A percentile compares a stretch with the other conserved stretches of the same genome.
Conservation (phyloP, 129 eudicot species). For the Chrysanthemum makinoi region DNA sequence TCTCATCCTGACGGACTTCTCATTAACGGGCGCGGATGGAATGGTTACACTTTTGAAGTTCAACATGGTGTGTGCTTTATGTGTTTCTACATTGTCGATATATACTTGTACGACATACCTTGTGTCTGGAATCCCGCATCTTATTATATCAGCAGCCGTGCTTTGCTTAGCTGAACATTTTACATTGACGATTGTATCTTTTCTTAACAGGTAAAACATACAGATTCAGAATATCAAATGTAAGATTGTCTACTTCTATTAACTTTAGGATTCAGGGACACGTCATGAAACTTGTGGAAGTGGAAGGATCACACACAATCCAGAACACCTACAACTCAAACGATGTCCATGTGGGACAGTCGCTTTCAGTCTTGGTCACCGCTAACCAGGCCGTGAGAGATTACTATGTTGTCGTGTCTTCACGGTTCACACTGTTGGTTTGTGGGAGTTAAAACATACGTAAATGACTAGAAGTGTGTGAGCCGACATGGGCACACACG, state of each 20-base stretch:
- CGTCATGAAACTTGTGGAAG: slow-evolving; percentile 79
- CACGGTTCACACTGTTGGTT: no score
- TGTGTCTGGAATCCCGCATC: background rate
- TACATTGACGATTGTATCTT: slow-evolving; percentile 9
- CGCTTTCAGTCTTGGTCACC: slow-evolving; percentile 80
- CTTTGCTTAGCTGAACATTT: background rate
- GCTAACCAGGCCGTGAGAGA: slow-evolving; percentile 75
- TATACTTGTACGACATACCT: no score
- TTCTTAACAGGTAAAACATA: slow-evolving; percentile 67
- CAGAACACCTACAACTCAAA: slow-evolving; percentile 71
- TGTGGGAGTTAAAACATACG: no score
- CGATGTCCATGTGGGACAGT: slow-evolving; percentile 90
- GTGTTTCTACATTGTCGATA: background rate
- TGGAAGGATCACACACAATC: slow-evolving; percentile 90
- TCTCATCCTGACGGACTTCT: slow-evolving; percentile 84
- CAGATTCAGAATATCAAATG: slow-evolving; percentile 96
- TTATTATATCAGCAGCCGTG: background rate
- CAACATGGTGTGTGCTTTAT: slow-evolving; percentile 51
- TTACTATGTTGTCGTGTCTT: slow-evolving; percentile 82
- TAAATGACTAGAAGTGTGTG: no score
- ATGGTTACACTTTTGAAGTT: slow-evolving; percentile 77
- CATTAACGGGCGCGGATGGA: slow-evolving; percentile 97
- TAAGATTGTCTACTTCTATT: slow-evolving; percentile 74
- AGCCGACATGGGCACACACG: no score
- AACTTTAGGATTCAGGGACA: slow-evolving; percentile 98